These are phyloP conservation scores for Cladobotryum mycophilum DNA, from an alignment of 2,329 filamentous ascomycete genomes.

Conservation along the genomic window DNA sequence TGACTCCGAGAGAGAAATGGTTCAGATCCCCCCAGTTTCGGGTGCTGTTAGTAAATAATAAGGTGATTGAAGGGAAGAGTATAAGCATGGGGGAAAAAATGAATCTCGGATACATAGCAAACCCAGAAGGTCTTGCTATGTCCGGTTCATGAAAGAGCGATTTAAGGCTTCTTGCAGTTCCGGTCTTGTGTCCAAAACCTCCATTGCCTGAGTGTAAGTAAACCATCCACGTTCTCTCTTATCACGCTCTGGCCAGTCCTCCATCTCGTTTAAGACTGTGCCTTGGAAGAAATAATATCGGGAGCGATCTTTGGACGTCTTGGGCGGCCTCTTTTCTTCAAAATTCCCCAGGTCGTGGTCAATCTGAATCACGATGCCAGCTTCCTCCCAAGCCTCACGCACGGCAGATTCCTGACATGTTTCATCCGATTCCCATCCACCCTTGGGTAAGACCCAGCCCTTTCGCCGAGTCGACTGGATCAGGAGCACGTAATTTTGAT, in stretches of 20 bases:
- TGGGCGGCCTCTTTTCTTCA: constrained; percentile 74
- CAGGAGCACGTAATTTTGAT: constrained; percentile 82
- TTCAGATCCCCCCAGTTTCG: neutral
- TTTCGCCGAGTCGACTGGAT: constrained; percentile 88
- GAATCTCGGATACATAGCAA: neutral
- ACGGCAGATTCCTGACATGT: constrained; percentile 75
- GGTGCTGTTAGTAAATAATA: neutral
- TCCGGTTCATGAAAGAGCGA: constrained; percentile 62
- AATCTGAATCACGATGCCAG: constrained; percentile 80
- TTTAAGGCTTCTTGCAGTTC: constrained; percentile 85
- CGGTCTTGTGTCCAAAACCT: constrained; percentile 68
- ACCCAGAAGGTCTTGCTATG: neutral
- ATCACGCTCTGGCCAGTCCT: constrained; percentile 87
- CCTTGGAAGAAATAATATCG: constrained; percentile 81
- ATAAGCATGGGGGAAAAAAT: neutral
- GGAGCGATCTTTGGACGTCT: constrained; percentile 57
- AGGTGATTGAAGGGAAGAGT: neutral
- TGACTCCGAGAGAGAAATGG: neutral
- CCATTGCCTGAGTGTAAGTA: constrained; percentile 72
- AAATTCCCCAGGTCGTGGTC: constrained; percentile 83
- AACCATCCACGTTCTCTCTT: constrained; percentile 91
- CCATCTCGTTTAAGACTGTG: constrained; percentile 77
- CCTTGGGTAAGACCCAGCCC: constrained; percentile 95
- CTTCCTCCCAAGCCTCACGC: constrained; percentile 97
- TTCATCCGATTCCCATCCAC: constrained; percentile 96